A percentile compares a stretch with the other conserved stretches of the same genome.
Evolutionary conservation across 1,284 basidiomycete genomes (phyloP).

Genomic region (Cutaneotrichosporon dermatis): DNA sequence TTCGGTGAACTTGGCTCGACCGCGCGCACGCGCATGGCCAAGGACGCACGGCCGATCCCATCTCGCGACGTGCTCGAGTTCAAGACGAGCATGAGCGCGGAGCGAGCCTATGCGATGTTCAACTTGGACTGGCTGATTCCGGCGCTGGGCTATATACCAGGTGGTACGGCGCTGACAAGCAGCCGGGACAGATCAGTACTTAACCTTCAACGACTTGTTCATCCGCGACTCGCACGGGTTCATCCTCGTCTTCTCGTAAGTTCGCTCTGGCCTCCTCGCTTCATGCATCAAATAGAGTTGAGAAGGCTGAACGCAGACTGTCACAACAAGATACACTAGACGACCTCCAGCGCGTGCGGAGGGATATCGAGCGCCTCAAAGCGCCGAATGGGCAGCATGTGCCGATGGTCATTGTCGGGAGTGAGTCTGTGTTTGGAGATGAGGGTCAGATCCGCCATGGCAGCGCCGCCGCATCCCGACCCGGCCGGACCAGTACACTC

Average conservation of each 20-base stretch:
- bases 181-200: conserved; percentile 40
- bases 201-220: conserved; percentile 32
- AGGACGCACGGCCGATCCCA: too few species aligned
- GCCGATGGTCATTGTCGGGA: conserved; percentile 40
- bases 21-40: too few species aligned
- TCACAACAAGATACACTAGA: conserved; percentile 29
- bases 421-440: conserved; percentile 20
- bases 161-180: not conserved
- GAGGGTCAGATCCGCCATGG: too few species aligned
- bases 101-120: too few species aligned
- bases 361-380: conserved; percentile 36
- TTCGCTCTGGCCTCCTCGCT: too few species aligned
- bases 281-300: not conserved
- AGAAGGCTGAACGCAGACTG: conserved; percentile 19
- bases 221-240: conserved; percentile 39
- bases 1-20: too few species aligned
- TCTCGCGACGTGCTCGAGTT: too few species aligned
- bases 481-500: too few species aligned
- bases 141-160: too few species aligned
- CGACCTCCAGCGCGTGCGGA: conserved; percentile 25
- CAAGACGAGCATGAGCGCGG: too few species aligned
- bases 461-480: too few species aligned
- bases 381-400: conserved; percentile 14
- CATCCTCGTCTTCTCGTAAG: conserved; percentile 39
- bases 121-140: too few species aligned